Conservation (phyloP, 2,329 filamentous ascomycete genomes). For the Cladophialophora bantiana region DNA sequence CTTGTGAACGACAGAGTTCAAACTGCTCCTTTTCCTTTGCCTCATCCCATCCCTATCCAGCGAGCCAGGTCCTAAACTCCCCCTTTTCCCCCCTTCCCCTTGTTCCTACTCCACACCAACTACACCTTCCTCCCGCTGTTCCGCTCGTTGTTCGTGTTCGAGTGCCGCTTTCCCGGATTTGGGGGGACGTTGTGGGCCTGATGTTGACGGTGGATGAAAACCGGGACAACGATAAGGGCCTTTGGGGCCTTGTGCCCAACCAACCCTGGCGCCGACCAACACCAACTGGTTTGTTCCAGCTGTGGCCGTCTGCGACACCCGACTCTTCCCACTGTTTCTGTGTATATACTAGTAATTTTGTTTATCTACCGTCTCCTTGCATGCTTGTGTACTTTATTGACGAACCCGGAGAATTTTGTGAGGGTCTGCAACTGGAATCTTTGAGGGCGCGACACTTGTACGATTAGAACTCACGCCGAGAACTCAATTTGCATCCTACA, state of each 20-base stretch:
- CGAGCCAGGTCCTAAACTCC: background rate
- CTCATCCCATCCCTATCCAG: too few relatives aligned
- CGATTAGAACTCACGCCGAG: background rate
- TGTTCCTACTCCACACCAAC: background rate
- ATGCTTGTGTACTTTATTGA: background rate
- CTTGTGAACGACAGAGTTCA: background rate
- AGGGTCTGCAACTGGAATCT: background rate
- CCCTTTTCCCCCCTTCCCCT: background rate
- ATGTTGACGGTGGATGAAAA: conserved; percentile 1
- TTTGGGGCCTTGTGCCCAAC: background rate
- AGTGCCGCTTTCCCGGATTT: conserved; percentile 3
- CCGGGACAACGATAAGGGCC: conserved; percentile 4
- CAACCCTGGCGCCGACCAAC: background rate
- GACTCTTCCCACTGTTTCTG: background rate
- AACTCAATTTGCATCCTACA: background rate
- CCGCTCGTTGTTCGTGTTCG: background rate
- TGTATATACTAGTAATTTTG: background rate
- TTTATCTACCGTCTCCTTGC: background rate
- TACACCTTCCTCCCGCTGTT: background rate
- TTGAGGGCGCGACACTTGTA: background rate
- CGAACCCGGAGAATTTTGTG: background rate
- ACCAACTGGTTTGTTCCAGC: background rate
- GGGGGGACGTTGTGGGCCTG: background rate
- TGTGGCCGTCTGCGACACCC: background rate
- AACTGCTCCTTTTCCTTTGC: background rate